These are phyloP conservation scores for Schizochytrium sp. DNA, from an alignment of 108 stramenopile species.

Conservation along the genomic window DNA sequence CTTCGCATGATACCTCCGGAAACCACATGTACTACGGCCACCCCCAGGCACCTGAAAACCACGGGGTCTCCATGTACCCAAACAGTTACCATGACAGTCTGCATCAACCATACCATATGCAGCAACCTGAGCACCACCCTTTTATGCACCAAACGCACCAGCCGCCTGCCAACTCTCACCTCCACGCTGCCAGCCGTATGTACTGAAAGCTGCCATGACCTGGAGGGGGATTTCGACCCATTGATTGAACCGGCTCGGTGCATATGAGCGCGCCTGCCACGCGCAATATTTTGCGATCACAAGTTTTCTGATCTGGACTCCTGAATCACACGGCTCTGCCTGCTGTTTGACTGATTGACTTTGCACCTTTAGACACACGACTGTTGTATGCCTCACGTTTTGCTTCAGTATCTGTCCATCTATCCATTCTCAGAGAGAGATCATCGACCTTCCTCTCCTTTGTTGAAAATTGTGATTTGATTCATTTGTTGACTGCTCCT, in stretches of 20 bases:
- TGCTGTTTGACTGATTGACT: conserved; percentile 12
- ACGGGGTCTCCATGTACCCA: background rate
- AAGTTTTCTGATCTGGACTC: background rate
- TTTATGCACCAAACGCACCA: background rate
- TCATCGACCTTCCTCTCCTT: background rate
- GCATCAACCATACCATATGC: background rate
- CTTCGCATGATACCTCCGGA: too few relatives aligned
- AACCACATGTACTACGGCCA: too few relatives aligned
- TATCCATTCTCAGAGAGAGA: too few relatives aligned
- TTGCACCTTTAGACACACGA: background rate
- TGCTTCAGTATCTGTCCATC: background rate
- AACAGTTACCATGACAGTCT: background rate
- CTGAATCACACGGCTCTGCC: background rate
- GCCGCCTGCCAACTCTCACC: background rate
- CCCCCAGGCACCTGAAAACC: background rate
- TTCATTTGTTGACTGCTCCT: background rate
- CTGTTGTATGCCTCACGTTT: background rate
- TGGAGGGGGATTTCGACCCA: too few relatives aligned
- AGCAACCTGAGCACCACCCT: background rate
- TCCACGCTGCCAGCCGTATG: conserved; percentile 37
- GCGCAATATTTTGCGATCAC: background rate
- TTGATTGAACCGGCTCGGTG: too few relatives aligned
- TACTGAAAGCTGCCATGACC: background rate
- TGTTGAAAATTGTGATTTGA: background rate
- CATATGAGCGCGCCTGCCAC: too few relatives aligned